phyloP scores from a whole-genome alignment of 345 rosid genomes.

The Salix koriyanagi region DNA sequence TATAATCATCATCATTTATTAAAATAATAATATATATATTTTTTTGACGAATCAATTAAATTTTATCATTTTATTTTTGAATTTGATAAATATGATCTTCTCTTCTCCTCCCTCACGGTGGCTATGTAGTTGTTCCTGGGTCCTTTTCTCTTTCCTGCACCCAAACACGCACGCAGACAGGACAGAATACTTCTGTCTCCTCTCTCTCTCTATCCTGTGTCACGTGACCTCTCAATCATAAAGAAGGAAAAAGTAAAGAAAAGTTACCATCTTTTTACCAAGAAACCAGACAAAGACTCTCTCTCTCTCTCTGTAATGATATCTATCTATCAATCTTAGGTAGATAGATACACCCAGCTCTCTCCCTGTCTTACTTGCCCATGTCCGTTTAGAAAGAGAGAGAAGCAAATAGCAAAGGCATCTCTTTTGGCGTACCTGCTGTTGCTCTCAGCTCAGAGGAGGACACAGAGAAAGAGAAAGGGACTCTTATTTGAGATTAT shows the following conservation, averaged over 20 bases:
- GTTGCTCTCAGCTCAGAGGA: neutral
- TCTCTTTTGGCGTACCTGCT: neutral
- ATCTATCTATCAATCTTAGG: neutral
- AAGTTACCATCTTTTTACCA: neutral
- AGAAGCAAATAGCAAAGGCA: neutral
- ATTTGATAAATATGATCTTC: no score
- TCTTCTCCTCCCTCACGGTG: no score
- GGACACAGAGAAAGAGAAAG: neutral
- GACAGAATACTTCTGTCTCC: neutral
- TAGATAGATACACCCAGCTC: neutral
- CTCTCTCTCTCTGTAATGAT: neutral
- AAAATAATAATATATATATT: no score
- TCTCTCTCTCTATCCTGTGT: constrained; percentile 32
- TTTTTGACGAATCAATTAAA: no score
- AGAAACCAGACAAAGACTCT: neutral
- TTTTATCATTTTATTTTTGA: no score
- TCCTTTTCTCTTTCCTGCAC: no score
- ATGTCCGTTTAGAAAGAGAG: constrained; percentile 8
- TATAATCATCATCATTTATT: no score
- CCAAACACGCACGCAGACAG: neutral
- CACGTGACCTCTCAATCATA: constrained; percentile 49
- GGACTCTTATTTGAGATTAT: neutral
- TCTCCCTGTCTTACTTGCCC: constrained; percentile 4
- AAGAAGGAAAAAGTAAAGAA: constrained; percentile 25
- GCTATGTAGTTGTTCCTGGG: no score